Evolutionary conservation across 495 filamentous ascomycete genomes (phyloP).

Genomic region (Xylaria palmicola): DNA sequence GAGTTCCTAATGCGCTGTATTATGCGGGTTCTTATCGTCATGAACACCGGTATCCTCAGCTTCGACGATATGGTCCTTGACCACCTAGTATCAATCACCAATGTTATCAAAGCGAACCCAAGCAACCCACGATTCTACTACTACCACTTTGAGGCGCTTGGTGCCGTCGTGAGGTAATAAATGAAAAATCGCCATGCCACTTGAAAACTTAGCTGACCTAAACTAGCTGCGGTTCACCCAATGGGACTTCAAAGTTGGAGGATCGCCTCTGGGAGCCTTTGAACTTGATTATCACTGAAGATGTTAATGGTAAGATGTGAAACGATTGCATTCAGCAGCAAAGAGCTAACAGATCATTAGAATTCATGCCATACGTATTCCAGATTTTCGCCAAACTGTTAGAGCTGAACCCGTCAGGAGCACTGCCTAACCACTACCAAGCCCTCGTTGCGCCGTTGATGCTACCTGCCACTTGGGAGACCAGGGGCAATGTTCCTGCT

Average conservation of each 20-base stretch:
- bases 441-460: conserved; percentile 72
- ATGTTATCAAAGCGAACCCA: conserved; percentile 85
- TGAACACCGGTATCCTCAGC: conserved; percentile 72
- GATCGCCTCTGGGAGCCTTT: conserved; percentile 75
- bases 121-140: conserved; percentile 98
- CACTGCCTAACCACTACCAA: conserved; percentile 74
- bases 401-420: conserved; percentile 71
- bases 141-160: conserved; percentile 93
- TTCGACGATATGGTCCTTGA: conserved; percentile 69
- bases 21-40: conserved; percentile 93
- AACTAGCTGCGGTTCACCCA: conserved; percentile 68
- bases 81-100: conserved; percentile 81
- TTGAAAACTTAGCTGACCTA: neutral
- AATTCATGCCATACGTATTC: conserved; percentile 96
- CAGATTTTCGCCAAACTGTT: conserved; percentile 89
- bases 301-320: conserved; percentile 67
- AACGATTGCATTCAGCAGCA: neutral
- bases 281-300: conserved; percentile 68
- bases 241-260: conserved; percentile 62
- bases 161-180: conserved; percentile 79
- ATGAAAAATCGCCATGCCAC: neutral
- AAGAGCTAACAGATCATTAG: conserved; percentile 42
- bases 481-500: conserved; percentile 87
- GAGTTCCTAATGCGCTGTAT: conserved; percentile 98
- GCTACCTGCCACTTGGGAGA: conserved; percentile 78